A percentile compares a stretch with the other conserved stretches of the same genome.
Conservation (phyloP, 2,329 filamentous ascomycete genomes). For the Paramyrothecium roridum region DNA sequence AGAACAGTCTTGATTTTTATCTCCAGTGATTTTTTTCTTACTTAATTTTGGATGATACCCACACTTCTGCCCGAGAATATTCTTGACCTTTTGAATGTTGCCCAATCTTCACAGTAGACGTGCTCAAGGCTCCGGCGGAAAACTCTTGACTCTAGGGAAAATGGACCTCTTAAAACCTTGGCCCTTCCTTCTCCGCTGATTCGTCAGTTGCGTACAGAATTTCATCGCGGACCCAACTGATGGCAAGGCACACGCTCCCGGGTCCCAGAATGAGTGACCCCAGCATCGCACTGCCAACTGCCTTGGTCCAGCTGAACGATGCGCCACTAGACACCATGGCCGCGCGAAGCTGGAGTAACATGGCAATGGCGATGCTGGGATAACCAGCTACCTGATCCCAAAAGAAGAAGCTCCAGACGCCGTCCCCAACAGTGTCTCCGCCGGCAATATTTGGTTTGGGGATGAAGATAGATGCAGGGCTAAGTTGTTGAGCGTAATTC, state of each 20-base stretch:
- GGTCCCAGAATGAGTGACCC: not conserved
- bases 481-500: not conserved
- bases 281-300: not conserved
- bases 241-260: not conserved
- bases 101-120: too few relatives aligned
- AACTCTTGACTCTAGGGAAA: too few relatives aligned
- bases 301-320: not conserved
- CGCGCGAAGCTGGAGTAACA: not conserved
- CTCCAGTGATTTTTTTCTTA: too few relatives aligned
- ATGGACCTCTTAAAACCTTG: too few relatives aligned
- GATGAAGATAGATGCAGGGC: not conserved
- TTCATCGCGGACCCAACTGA: not conserved
- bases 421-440: not conserved
- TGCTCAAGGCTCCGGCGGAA: too few relatives aligned
- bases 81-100: too few relatives aligned
- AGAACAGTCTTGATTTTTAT: too few relatives aligned
- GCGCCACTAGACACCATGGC: not conserved
- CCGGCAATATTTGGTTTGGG: not conserved
- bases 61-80: too few relatives aligned
- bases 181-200: too few relatives aligned
- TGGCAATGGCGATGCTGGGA: not conserved
- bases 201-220: not conserved
- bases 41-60: too few relatives aligned
- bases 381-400: not conserved
- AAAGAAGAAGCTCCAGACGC: not conserved